Evolutionary conservation across 441 rosid species (phyloP).

Genomic region (Populus hybrid): DNA sequence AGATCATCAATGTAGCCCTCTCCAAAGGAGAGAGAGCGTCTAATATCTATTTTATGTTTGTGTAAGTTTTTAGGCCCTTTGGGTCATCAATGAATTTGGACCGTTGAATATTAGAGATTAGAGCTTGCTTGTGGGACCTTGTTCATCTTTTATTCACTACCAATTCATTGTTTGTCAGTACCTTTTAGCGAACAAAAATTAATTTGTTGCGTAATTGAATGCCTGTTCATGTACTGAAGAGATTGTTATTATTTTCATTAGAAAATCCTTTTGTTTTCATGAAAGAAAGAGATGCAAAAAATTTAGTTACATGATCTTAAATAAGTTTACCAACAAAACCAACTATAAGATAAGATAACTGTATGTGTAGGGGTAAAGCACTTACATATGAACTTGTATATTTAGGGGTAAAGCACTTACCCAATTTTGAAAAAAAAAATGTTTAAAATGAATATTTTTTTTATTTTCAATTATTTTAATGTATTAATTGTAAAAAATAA

Average conservation of each 20-base stretch:
- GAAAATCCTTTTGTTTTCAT: neutral
- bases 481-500: too few relatives aligned
- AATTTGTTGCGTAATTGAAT: neutral
- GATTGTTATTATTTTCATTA: neutral
- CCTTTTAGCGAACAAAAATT: neutral
- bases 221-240: neutral
- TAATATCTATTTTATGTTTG: constrained; percentile 1
- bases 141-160: neutral
- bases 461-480: too few relatives aligned
- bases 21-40: constrained; percentile 86
- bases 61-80: constrained; percentile 14
- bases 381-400: too few relatives aligned
- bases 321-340: too few relatives aligned
- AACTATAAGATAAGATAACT: too few relatives aligned
- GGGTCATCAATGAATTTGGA: constrained; percentile 5
- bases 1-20: constrained; percentile 56
- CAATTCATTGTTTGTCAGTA: neutral
- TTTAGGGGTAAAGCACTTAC: too few relatives aligned
- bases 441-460: too few relatives aligned
- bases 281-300: neutral
- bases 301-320: neutral
- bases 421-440: too few relatives aligned
- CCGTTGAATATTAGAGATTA: neutral
- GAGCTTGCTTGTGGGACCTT: neutral
- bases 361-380: too few relatives aligned